These are phyloP conservation scores for Ogataea trehaloabstinens DNA, from an alignment of 805 yeast species.

Conservation along the genomic window DNA sequence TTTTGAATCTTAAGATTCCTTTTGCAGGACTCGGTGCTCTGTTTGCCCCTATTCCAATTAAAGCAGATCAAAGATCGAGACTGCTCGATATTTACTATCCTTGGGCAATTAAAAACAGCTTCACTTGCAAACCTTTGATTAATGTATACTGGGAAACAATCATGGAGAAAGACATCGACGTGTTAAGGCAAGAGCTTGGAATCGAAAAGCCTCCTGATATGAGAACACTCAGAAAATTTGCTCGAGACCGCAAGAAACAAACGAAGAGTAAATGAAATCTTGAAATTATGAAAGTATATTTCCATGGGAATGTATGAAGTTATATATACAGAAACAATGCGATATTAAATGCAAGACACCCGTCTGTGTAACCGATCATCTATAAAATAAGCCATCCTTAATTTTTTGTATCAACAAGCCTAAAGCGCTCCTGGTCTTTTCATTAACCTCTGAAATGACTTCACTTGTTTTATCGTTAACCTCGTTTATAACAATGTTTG, in stretches of 20 bases:
- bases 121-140: conserved; percentile 70
- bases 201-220: conserved; percentile 79
- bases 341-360: neutral
- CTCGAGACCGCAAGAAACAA: conserved; percentile 14
- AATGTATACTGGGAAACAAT: conserved; percentile 91
- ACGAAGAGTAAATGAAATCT: neutral
- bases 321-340: neutral
- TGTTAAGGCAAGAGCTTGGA: conserved; percentile 67
- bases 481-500: conserved; percentile 23
- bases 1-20: conserved; percentile 87
- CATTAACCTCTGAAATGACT: conserved; percentile 26
- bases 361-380: conserved; percentile 3
- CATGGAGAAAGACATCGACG: conserved; percentile 68
- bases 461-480: conserved; percentile 23
- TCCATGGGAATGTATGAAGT: no score
- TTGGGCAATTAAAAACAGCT: conserved; percentile 80
- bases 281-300: neutral
- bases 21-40: conserved; percentile 93
- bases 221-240: conserved; percentile 53
- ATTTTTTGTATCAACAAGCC: conserved; percentile 13
- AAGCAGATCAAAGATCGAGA: conserved; percentile 57
- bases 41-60: conserved; percentile 82
- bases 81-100: conserved; percentile 74
- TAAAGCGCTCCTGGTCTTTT: conserved; percentile 16
- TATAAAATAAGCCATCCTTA: conserved; percentile 11